These are phyloP conservation scores for Collybiopsis confluens DNA, from an alignment of 768 basidiomycete species.

Conservation along the genomic window DNA sequence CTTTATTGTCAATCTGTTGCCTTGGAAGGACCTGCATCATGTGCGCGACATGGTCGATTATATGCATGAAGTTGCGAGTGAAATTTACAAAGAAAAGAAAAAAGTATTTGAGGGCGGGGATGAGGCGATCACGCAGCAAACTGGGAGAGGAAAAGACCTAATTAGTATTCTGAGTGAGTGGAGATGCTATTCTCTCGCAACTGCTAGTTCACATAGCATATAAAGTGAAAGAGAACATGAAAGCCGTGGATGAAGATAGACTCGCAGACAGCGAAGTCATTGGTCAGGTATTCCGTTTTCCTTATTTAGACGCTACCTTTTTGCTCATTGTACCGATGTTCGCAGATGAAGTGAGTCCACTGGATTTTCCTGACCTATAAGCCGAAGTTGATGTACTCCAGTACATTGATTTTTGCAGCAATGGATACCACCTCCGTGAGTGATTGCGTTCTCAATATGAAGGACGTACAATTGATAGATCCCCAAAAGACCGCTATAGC, in stretches of 20 bases:
- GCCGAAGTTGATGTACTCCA: not conserved
- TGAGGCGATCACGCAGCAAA: constrained; percentile 19
- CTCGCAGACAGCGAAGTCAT: constrained; percentile 31
- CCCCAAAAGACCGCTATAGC: constrained; percentile 22
- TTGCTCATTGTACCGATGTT: constrained; percentile 1
- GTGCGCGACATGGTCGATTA: constrained; percentile 23
- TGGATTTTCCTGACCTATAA: not conserved
- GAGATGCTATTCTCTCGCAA: no score
- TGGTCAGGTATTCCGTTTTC: constrained; percentile 24
- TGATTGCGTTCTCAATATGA: not conserved
- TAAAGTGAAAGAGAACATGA: constrained; percentile 32
- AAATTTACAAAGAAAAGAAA: constrained; percentile 25
- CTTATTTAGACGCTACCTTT: not conserved
- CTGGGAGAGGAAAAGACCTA: constrained; percentile 32
- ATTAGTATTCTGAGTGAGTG: constrained; percentile 29
- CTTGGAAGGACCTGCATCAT: constrained; percentile 18
- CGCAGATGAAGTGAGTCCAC: constrained; percentile 8
- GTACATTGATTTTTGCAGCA: constrained; percentile 34
- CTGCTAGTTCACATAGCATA: no score
- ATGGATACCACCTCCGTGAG: constrained; percentile 36
- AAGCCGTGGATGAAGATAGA: constrained; percentile 22
- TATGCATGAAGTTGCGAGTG: constrained; percentile 20
- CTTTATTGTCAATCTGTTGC: constrained; percentile 17
- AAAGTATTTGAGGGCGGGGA: constrained; percentile 21
- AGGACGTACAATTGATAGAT: not conserved